Evolutionary conservation across 192 early-diverging fungal genomes (phyloP), one percentile per base, ranked within the genome.

Genomic region (Paraglomus occultum): DNA sequence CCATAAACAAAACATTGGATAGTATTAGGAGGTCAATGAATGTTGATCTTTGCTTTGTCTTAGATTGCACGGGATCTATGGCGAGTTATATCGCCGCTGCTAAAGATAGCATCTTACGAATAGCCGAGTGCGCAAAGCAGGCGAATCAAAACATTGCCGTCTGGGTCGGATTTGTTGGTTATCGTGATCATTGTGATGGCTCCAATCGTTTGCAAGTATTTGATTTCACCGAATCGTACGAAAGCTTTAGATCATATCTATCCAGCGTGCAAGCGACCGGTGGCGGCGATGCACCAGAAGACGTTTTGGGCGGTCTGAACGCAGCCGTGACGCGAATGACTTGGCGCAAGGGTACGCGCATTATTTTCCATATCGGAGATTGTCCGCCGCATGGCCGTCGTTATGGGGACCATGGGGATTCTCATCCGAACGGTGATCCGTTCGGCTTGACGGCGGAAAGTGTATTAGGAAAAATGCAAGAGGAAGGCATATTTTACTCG

Each of bases 221-320:
- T 10, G 31, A 70, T 1, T 70, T 70, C n/a, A 47, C 53, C 1
- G 44, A 70, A 12, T 45, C 44, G 4, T 59, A 55, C 11, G 8
- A 8, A 38, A 43, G 47, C 22, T 48, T 70, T 15, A 54, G 6
- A 59, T 1, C 14, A 4, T 60, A 59, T 8, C 22, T 70, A 45
- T 18, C 40, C 8, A 46, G 31, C 3, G 68, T 70, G 23, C 5
- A 14, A 44, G 68, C 68, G 0, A 51, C 0, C 8, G 68, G 68
- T 20, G 68, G 68, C 18, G 68, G 39, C 2, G 68, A 70, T 46
- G 53, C 8, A 22, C 51, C 68, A 8, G 68, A 70, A 57, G 68
- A 70, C 39, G 68, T 70, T 10, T 10, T 70, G n/a, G 68, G 68
- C 17, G 68, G 68, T n/a, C n/a, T 70, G 5, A 0, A 70, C 23